These are phyloP conservation scores for Neopestalotiopsis sp. DNA, from an alignment of 2,329 filamentous ascomycete species.

Conservation along the genomic window DNA sequence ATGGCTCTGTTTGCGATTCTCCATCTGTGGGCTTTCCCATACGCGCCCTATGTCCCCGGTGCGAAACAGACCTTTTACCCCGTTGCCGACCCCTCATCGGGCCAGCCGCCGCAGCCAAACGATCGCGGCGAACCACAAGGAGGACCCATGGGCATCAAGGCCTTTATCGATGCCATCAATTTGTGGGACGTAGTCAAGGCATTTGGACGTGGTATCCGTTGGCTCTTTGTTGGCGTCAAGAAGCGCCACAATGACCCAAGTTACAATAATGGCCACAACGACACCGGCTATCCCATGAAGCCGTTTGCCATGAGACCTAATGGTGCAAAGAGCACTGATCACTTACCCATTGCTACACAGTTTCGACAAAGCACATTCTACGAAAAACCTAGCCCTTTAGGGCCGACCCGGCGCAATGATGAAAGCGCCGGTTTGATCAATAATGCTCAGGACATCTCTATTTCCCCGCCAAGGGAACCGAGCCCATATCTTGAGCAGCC, in stretches of 20 bases:
- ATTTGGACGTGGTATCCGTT: constrained; percentile 76
- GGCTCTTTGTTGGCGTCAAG: constrained; percentile 78
- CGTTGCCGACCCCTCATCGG: constrained; percentile 44
- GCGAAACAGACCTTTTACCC: constrained; percentile 54
- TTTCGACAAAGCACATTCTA: constrained; percentile 40
- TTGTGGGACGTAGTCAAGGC: constrained; percentile 85
- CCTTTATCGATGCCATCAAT: constrained; percentile 75
- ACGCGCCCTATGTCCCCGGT: constrained; percentile 66
- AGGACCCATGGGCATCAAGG: constrained; percentile 67
- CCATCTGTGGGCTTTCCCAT: constrained; percentile 84
- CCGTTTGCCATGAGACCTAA: constrained; percentile 29
- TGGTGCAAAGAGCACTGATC: constrained; percentile 41
- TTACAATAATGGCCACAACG: constrained; percentile 46
- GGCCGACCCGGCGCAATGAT: constrained; percentile 27
- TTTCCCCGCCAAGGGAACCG: constrained; percentile 22
- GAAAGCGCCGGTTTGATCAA: constrained; percentile 52
- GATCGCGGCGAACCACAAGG: constrained; percentile 59
- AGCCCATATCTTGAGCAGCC: constrained; percentile 20
- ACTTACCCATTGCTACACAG: constrained; percentile 44
- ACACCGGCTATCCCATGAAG: constrained; percentile 43
- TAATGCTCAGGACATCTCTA: constrained; percentile 41
- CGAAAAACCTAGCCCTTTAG: neutral
- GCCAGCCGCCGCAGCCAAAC: constrained; percentile 48
- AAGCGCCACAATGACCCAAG: constrained; percentile 58
- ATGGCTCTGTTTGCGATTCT: constrained; percentile 82